A percentile compares a stretch with the other conserved stretches of the same genome.
Evolutionary conservation across 768 basidiomycete genomes (phyloP).

Genomic region (Lentinula sp.): DNA sequence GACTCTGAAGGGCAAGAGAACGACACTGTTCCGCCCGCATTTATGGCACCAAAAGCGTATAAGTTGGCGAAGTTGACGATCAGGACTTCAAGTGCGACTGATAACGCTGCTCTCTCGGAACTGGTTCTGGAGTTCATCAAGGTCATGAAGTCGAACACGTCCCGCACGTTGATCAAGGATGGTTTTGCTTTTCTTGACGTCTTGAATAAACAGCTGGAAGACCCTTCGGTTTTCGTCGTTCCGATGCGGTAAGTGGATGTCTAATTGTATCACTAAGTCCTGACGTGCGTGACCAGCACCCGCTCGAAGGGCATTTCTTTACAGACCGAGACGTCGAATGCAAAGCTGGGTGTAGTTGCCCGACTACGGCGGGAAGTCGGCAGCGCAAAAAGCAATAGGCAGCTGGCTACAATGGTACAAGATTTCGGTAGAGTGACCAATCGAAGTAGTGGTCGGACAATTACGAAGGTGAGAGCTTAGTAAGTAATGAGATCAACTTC

Average conservation of each 20-base stretch:
- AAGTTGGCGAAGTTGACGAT: slow-evolving; percentile 43
- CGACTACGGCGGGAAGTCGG: slow-evolving; percentile 50
- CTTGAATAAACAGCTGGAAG: slow-evolving; percentile 63
- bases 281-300: not conserved
- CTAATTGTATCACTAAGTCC: not conserved
- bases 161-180: slow-evolving; percentile 62
- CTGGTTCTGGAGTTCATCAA: slow-evolving; percentile 57
- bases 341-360: slow-evolving; percentile 56
- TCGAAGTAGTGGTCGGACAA: slow-evolving; percentile 58
- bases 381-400: slow-evolving; percentile 43
- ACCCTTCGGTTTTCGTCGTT: slow-evolving; percentile 54
- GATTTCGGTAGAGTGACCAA: slow-evolving; percentile 70
- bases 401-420: slow-evolving; percentile 57
- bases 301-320: not conserved
- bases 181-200: slow-evolving; percentile 67
- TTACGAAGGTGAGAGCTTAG: slow-evolving; percentile 51
- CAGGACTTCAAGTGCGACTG: slow-evolving; percentile 37
- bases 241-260: slow-evolving; percentile 43
- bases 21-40: slow-evolving; percentile 19
- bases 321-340: slow-evolving; percentile 23
- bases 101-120: slow-evolving; percentile 49
- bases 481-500: not conserved
- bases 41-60: slow-evolving; percentile 42
- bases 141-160: slow-evolving; percentile 59
- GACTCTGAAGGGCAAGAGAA: slow-evolving; percentile 18